Percentiles rank a stretch among this genome's conserved stretches.
These are phyloP conservation scores for Eucalyptus victrix DNA, from an alignment of 345 rosid genomes.

Conservation along the genomic window DNA sequence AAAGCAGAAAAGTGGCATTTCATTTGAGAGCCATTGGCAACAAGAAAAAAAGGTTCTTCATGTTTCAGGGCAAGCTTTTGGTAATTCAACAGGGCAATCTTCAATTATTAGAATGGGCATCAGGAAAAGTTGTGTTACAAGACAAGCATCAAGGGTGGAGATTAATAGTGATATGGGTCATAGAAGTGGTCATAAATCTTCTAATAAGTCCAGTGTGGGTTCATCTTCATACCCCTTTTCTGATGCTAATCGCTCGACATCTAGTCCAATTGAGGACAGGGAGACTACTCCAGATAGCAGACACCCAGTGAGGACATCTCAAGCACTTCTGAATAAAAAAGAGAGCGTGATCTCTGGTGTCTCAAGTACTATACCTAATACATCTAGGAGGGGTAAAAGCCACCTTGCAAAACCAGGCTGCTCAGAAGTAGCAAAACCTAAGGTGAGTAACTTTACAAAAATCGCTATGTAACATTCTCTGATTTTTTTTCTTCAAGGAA, in stretches of 20 bases:
- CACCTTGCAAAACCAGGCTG: background rate
- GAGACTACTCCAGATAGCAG: constrained; percentile 35
- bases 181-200: constrained; percentile 17
- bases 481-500: background rate
- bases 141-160: constrained; percentile 44
- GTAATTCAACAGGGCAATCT: constrained; percentile 20
- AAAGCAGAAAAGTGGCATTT: constrained; percentile 16
- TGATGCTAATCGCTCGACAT: background rate
- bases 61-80: constrained; percentile 21
- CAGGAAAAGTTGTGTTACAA: constrained; percentile 37
- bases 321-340: constrained; percentile 1
- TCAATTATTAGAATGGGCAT: constrained; percentile 20
- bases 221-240: constrained; percentile 20
- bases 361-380: background rate
- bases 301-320: constrained; percentile 4
- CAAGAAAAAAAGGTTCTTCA: constrained; percentile 2
- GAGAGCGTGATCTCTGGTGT: constrained; percentile 1
- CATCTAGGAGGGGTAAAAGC: background rate
- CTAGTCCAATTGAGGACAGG: constrained; percentile 1
- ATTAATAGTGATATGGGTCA: background rate
- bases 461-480: background rate
- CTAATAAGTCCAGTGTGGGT: constrained; percentile 39
- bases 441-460: constrained; percentile 10
- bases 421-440: constrained; percentile 7
- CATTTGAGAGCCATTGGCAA: constrained; percentile 17